These are phyloP conservation scores for Backusella tarrabulga DNA, from an alignment of 192 early-diverging fungal species.

Conservation along the genomic window DNA sequence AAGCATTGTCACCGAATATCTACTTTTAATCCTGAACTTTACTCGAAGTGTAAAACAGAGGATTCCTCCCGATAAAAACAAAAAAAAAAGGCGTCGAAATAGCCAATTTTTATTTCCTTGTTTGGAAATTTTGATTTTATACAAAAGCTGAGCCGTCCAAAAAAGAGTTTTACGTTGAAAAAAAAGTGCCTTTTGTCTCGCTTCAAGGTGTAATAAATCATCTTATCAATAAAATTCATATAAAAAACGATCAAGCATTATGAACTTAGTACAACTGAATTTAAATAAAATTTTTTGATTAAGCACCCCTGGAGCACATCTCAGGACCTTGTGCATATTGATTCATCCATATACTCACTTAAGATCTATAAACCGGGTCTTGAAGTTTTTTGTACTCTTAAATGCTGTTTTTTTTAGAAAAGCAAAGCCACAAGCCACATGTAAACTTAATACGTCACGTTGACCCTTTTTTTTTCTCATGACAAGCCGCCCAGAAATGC, in stretches of 20 bases:
- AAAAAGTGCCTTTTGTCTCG: background rate
- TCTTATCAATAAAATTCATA: no score
- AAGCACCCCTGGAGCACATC: background rate
- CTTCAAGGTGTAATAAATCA: no score
- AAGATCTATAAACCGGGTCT: background rate
- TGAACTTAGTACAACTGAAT: background rate
- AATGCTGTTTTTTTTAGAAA: background rate
- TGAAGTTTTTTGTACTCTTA: background rate
- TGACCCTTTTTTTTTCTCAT: background rate
- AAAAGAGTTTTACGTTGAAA: background rate
- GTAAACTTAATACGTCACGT: background rate
- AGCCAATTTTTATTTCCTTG: background rate
- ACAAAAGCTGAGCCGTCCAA: background rate
- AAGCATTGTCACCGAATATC: no score
- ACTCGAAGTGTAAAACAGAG: no score
- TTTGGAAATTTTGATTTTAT: background rate
- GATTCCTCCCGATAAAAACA: no score
- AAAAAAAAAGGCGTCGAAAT: background rate
- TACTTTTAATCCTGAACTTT: no score
- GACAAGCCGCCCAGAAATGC: conserved; percentile 4
- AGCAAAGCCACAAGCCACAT: conserved; percentile 2
- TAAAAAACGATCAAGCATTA: no score
- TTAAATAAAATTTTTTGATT: background rate
- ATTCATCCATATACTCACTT: no score
- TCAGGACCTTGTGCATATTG: background rate